Evolutionary conservation across 805 yeast genomes (phyloP).

Genomic region (Ogataea henricii): DNA sequence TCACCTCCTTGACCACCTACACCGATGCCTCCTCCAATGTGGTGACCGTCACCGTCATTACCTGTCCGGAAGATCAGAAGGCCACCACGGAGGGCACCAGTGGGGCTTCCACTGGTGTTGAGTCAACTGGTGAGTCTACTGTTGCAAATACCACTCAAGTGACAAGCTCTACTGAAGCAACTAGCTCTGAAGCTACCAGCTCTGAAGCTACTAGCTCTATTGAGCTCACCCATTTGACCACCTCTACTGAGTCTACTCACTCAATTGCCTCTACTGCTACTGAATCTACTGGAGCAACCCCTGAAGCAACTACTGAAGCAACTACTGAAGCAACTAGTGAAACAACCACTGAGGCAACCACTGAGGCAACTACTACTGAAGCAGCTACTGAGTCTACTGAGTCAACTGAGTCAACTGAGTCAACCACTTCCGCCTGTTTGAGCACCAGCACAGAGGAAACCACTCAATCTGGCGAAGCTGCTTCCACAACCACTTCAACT

Average conservation of each 20-base stretch:
- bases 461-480: not conserved
- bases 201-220: too few species aligned
- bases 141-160: not conserved
- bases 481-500: not conserved
- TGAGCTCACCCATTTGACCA: too few species aligned
- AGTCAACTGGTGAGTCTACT: not conserved
- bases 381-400: not conserved
- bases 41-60: slow-evolving; percentile 1
- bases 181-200: too few species aligned
- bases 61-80: not conserved
- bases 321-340: not conserved
- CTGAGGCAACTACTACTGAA: too few species aligned
- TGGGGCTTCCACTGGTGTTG: too few species aligned
- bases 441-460: too few species aligned
- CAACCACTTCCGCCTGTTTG: too few species aligned
- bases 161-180: too few species aligned
- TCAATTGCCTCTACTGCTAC: not conserved
- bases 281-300: not conserved
- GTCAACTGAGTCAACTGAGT: not conserved
- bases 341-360: too few species aligned
- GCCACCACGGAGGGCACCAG: not conserved
- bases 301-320: too few species aligned
- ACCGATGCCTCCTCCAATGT: slow-evolving; percentile 3
- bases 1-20: slow-evolving; percentile 5
- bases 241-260: not conserved